These are phyloP conservation scores for Saturnispora saitoi DNA, from an alignment of 805 yeast species.

Conservation along the genomic window DNA sequence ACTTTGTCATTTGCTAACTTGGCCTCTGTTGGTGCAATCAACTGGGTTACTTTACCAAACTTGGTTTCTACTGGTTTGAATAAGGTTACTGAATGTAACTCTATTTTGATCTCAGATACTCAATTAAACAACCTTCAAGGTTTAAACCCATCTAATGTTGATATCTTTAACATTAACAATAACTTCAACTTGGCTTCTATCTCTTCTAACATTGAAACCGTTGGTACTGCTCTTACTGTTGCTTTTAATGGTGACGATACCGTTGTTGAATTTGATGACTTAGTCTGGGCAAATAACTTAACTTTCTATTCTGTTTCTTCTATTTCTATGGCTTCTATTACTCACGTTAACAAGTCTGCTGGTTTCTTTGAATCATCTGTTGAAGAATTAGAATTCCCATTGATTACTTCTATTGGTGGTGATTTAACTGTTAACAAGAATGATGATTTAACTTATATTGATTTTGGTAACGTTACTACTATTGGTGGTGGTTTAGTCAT, in stretches of 20 bases:
- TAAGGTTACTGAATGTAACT: conserved; percentile 67
- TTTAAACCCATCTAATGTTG: conserved; percentile 39
- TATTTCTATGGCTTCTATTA: conserved; percentile 59
- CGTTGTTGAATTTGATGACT: conserved; percentile 56
- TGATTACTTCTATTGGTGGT: conserved; percentile 63
- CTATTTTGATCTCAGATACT: conserved; percentile 67
- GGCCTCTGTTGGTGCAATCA: conserved; percentile 72
- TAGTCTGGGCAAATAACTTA: conserved; percentile 81
- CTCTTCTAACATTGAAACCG: conserved; percentile 64
- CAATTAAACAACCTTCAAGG: conserved; percentile 61
- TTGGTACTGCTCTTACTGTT: conserved; percentile 66
- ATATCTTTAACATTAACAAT: conserved; percentile 80
- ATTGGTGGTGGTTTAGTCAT: conserved; percentile 93
- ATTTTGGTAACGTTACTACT: conserved; percentile 58
- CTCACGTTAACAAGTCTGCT: conserved; percentile 69
- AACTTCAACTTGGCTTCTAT: conserved; percentile 68
- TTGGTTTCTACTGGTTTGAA: conserved; percentile 60
- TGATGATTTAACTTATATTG: conserved; percentile 57
- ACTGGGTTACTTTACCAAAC: conserved; percentile 81
- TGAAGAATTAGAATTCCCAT: conserved; percentile 43
- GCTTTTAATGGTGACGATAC: conserved; percentile 80
- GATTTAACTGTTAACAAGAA: conserved; percentile 71
- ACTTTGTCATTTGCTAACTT: conserved; percentile 69
- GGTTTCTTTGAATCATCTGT: conserved; percentile 71
- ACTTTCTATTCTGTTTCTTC: conserved; percentile 75